phyloP scores from a whole-genome alignment of 306 rosid genomes.

The Luffa acutangula region DNA sequence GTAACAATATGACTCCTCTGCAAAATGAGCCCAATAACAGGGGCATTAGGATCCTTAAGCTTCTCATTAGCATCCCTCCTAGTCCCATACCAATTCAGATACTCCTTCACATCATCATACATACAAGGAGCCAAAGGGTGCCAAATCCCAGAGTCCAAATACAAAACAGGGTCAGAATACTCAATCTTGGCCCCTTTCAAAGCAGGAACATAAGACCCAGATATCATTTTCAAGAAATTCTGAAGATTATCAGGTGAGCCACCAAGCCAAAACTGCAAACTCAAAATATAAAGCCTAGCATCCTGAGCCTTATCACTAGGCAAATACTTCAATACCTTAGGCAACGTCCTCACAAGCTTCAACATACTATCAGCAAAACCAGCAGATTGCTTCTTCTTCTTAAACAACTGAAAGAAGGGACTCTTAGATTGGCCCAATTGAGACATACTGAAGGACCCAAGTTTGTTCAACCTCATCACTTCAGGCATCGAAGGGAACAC shows the following conservation, averaged over 20 bases:
- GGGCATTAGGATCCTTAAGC: conserved; percentile 57
- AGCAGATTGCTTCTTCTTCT: conserved; percentile 70
- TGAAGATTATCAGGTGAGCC: conserved; percentile 89
- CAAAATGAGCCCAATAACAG: conserved; percentile 60
- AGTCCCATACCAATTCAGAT: conserved; percentile 90
- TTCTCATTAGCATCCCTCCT: conserved; percentile 84
- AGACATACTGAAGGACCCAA: conserved; percentile 85
- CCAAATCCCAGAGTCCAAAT: conserved; percentile 83
- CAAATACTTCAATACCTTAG: conserved; percentile 88
- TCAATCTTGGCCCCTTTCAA: conserved; percentile 59
- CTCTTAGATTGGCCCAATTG: conserved; percentile 94
- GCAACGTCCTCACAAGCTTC: conserved; percentile 91
- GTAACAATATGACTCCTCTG: conserved; percentile 99
- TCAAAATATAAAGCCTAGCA: conserved; percentile 78
- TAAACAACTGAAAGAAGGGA: conserved; percentile 79
- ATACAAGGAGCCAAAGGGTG: conserved; percentile 97
- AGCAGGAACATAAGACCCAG: conserved; percentile 79
- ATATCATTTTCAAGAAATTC: conserved; percentile 82
- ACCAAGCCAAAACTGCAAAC: conserved; percentile 97
- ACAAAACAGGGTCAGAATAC: conserved; percentile 89
- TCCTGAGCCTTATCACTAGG: conserved; percentile 98
- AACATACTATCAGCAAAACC: conserved; percentile 97
- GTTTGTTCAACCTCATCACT: conserved; percentile 86
- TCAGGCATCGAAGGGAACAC: conserved; percentile 99
- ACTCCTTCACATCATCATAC: conserved; percentile 97